Conservation (phyloP, 169 alveolate genomes). For the Eimeria praecox region DNA sequence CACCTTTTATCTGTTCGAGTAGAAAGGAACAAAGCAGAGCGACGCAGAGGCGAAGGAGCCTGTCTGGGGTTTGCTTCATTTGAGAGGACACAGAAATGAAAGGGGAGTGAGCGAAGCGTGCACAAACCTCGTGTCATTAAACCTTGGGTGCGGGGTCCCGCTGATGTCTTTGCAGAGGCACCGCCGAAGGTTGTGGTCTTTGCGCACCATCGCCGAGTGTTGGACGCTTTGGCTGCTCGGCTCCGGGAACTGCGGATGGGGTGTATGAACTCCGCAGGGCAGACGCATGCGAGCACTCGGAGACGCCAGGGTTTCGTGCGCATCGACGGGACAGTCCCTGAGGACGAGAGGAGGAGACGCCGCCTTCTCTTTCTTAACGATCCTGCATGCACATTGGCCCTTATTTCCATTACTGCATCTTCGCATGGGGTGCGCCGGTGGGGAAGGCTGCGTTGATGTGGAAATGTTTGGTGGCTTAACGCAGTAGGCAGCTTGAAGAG, state of each 20-base stretch:
- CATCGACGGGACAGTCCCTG: constrained; percentile 76
- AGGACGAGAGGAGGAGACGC: constrained; percentile 73
- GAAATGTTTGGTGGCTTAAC: background rate
- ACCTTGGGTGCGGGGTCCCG: background rate
- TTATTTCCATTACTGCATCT: constrained; percentile 77
- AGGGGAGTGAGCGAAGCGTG: background rate
- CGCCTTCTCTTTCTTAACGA: constrained; percentile 19
- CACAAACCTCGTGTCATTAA: background rate
- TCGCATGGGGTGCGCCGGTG: constrained; percentile 71
- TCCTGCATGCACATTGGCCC: constrained; percentile 69
- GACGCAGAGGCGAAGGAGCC: background rate
- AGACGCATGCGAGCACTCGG: background rate
- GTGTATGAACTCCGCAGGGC: constrained; percentile 15
- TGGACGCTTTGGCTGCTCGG: constrained; percentile 58
- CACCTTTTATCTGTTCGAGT: background rate
- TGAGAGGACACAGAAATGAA: background rate
- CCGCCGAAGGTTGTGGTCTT: constrained; percentile 69
- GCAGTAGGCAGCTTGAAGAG: background rate
- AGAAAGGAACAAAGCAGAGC: background rate
- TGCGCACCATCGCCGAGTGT: constrained; percentile 80
- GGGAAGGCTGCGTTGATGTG: background rate
- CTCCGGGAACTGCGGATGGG: constrained; percentile 60
- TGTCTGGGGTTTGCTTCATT: background rate
- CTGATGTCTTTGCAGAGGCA: background rate
- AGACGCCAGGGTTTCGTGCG: constrained; percentile 58